phyloP scores from a whole-genome alignment of 768 basidiomycete genomes.

The Krasilnikovozyma curviuscula region DNA sequence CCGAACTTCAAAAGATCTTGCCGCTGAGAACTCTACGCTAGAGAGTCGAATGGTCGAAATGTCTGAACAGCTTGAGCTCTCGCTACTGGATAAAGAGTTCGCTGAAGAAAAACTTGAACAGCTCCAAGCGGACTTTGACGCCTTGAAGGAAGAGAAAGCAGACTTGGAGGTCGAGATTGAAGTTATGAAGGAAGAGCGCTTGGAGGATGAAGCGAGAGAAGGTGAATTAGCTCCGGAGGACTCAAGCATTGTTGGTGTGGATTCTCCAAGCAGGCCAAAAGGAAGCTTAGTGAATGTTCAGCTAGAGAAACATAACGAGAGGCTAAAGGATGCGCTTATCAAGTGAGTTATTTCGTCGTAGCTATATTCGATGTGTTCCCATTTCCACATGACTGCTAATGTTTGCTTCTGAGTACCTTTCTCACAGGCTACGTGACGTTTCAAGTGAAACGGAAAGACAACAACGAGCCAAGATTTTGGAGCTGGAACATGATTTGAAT shows the following conservation, averaged over 20 bases:
- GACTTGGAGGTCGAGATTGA: slow-evolving; percentile 65
- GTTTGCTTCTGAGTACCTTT: not conserved
- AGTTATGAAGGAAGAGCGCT: slow-evolving; percentile 42
- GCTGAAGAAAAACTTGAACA: slow-evolving; percentile 81
- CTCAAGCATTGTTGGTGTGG: no score
- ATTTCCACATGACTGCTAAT: not conserved
- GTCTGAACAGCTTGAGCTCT: slow-evolving; percentile 83
- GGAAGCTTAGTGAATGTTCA: slow-evolving; percentile 51
- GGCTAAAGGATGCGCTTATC: slow-evolving; percentile 82
- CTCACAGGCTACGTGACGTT: slow-evolving; percentile 58
- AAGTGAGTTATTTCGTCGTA: slow-evolving; percentile 32
- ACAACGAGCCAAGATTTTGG: slow-evolving; percentile 53
- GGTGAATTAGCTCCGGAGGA: no score
- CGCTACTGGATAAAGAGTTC: slow-evolving; percentile 85
- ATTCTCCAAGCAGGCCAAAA: no score
- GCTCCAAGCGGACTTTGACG: slow-evolving; percentile 57
- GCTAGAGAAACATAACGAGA: slow-evolving; percentile 88
- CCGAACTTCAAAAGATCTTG: slow-evolving; percentile 52
- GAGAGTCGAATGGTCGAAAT: slow-evolving; percentile 55
- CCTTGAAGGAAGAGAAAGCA: slow-evolving; percentile 55
- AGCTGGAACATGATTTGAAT: slow-evolving; percentile 76
- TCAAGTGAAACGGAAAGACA: slow-evolving; percentile 74
- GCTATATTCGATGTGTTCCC: not conserved
- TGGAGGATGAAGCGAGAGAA: no score
- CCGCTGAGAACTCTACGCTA: slow-evolving; percentile 51